Conservation (phyloP, 2,329 filamentous ascomycete genomes). For the Penicillium psychrosexuale region DNA sequence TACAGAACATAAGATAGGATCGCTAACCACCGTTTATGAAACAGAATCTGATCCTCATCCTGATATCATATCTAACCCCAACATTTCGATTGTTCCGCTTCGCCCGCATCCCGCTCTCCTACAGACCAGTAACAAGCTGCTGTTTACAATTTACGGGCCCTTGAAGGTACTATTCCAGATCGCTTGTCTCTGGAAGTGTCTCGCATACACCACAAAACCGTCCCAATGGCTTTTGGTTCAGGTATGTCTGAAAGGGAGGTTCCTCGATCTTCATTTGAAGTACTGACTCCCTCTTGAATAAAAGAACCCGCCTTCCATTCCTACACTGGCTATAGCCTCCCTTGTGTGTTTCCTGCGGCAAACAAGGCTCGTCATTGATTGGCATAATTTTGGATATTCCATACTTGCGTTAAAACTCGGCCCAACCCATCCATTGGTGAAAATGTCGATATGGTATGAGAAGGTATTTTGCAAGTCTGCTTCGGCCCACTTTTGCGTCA, state of each 20-base stretch:
- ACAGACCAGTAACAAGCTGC: slow-evolving; percentile 63
- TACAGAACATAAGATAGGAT: neutral
- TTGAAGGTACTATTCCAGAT: slow-evolving; percentile 85
- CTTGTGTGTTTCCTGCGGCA: slow-evolving; percentile 72
- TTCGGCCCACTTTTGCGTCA: slow-evolving; percentile 78
- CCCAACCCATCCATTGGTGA: slow-evolving; percentile 68
- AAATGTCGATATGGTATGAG: slow-evolving; percentile 75
- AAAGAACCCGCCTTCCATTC: slow-evolving; percentile 91
- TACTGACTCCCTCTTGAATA: neutral
- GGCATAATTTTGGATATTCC: slow-evolving; percentile 98
- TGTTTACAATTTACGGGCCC: slow-evolving; percentile 76
- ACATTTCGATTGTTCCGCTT: slow-evolving; percentile 70
- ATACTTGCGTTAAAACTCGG: slow-evolving; percentile 72
- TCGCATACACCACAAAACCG: slow-evolving; percentile 72
- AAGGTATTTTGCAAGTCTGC: slow-evolving; percentile 65
- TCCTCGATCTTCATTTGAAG: neutral
- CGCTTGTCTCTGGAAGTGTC: slow-evolving; percentile 64
- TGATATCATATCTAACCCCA: slow-evolving; percentile 65
- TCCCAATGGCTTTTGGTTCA: slow-evolving; percentile 83
- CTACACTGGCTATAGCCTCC: slow-evolving; percentile 74
- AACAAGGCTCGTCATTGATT: slow-evolving; percentile 84
- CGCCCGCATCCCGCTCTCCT: slow-evolving; percentile 64
- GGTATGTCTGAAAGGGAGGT: slow-evolving; percentile 41
- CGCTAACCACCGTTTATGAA: slow-evolving; percentile 7
- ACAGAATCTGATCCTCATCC: slow-evolving; percentile 77